A percentile compares a stretch with the other conserved stretches of the same genome.
Conservation (phyloP, 2,329 filamentous ascomycete genomes). For the Pseudogymnoascus sp. region DNA sequence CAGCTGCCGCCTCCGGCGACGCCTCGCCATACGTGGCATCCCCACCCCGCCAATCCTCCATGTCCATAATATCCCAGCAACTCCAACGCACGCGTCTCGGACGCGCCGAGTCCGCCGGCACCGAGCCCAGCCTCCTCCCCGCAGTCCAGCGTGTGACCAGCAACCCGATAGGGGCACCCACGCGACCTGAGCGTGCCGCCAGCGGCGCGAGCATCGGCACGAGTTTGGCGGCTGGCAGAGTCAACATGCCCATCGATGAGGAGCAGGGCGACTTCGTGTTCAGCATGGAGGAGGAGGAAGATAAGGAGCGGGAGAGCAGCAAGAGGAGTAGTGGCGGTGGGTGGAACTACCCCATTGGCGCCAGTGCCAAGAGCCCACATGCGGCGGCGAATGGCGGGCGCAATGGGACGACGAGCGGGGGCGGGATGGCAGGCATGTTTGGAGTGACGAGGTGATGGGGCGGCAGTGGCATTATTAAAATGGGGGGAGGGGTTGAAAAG, state of each 20-base stretch:
- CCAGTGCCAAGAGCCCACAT: conserved; percentile 18
- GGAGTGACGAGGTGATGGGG: conserved; percentile 8
- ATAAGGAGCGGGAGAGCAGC: conserved; percentile 41
- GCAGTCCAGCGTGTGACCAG: conserved; percentile 32
- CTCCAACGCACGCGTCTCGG: conserved; percentile 49
- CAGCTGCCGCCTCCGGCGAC: conserved; percentile 21
- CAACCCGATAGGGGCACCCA: conserved; percentile 32
- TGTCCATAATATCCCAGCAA: conserved; percentile 53
- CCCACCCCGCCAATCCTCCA: conserved; percentile 32
- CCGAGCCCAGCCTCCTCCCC: conserved; percentile 44
- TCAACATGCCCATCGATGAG: conserved; percentile 57
- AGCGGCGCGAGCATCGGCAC: conserved; percentile 45
- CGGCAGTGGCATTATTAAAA: background rate
- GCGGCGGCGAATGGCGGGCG: conserved; percentile 8
- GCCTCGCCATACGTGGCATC: conserved; percentile 26
- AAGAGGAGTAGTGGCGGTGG: conserved; percentile 30
- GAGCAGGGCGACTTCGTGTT: conserved; percentile 57
- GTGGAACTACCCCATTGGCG: conserved; percentile 21
- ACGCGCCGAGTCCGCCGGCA: conserved; percentile 33
- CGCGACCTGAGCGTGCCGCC: conserved; percentile 46
- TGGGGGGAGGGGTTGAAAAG: background rate
- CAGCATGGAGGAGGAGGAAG: conserved; percentile 56
- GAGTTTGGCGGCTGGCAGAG: conserved; percentile 38
- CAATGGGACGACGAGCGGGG: conserved; percentile 8
- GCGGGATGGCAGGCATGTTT: conserved; percentile 10